Percentiles rank a stretch among this genome's conserved stretches.
phyloP scores from a whole-genome alignment of 495 filamentous ascomycete genomes.

The Xylaria sp. region DNA sequence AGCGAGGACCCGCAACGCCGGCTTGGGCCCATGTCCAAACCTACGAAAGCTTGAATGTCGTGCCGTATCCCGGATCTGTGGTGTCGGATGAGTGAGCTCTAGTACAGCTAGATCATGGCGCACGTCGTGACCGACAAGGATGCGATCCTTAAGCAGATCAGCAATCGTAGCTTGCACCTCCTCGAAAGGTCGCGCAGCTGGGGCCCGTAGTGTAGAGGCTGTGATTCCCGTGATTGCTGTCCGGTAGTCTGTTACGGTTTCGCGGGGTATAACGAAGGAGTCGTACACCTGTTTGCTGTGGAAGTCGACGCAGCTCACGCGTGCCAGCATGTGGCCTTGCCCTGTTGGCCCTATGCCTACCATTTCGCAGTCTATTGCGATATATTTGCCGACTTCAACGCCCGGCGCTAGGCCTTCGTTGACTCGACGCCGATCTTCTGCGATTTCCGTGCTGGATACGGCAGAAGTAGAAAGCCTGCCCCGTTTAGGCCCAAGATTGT shows the following conservation, averaged over 20 bases:
- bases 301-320: slow-evolving; percentile 89
- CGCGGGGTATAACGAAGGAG: slow-evolving; percentile 72
- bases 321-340: slow-evolving; percentile 74
- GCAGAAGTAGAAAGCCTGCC: slow-evolving; percentile 18
- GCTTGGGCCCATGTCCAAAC: slow-evolving; percentile 78
- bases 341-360: slow-evolving; percentile 82
- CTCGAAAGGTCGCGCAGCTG: slow-evolving; percentile 69
- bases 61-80: slow-evolving; percentile 84
- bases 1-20: slow-evolving; percentile 76
- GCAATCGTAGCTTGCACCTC: slow-evolving; percentile 77
- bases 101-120: slow-evolving; percentile 83
- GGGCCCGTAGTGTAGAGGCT: slow-evolving; percentile 67
- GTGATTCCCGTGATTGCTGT: slow-evolving; percentile 83
- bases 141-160: slow-evolving; percentile 70
- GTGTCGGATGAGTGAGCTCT: slow-evolving; percentile 74
- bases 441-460: slow-evolving; percentile 17
- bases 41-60: slow-evolving; percentile 74
- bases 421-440: slow-evolving; percentile 35
- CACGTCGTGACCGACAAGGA: slow-evolving; percentile 90
- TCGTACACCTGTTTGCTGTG: slow-evolving; percentile 91
- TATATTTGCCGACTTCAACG: slow-evolving; percentile 77
- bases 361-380: slow-evolving; percentile 98
- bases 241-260: slow-evolving; percentile 85
- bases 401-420: slow-evolving; percentile 59
- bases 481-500: slow-evolving; percentile 51